Evolutionary conservation across 257 asterid genomes (phyloP), one percentile per base, ranked within the genome.

Genomic region (Cynanchum wilfordii): DNA sequence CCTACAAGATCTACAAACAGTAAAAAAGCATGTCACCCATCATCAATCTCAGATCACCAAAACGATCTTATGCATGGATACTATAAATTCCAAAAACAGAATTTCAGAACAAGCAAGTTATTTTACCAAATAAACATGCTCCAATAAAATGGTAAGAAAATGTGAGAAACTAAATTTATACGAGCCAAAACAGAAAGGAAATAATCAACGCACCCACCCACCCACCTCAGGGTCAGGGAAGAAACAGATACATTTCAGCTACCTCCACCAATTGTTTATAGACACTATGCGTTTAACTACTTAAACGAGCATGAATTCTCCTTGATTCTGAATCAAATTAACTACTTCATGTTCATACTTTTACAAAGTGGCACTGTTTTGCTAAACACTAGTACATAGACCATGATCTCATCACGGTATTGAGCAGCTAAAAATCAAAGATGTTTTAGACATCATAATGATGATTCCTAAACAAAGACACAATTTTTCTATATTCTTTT

Each of bases 1-100:
- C 74, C 74, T 83, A 76, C 74, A 47, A 25, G 81, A 80, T 70
- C 95, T 87, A 78, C 69, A 83, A 76, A 50, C 76, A 30, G 25
- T 60, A 52, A 47, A 55, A 50, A 17, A 56, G 52, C 52, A 69
- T 12, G 65, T 59, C 71, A 69, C 47, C 70, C 22, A 74, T 7
- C 55, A 58, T 60, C 76, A 72, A 68, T 29, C 45, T 27, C 77
- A 78, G 58, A 70, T 47, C 36, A 76, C 19, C 45, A 63, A 68
- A 65, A 76, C 70, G 6, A 49, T 54, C 50, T 19, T 57, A 24
- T 44, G 33, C 69, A 60, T 38, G 57, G 64, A 29, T 13, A 9
- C 19, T 6, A 8, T 57, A 17, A 50, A 27, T 19, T n/a, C 19
- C 22, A 73, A 57, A 71, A 56, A 24, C 11, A 17, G 58, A 73